Evolutionary conservation across 2,329 filamentous ascomycete species (phyloP).

Genomic region (Claviceps sp.): DNA sequence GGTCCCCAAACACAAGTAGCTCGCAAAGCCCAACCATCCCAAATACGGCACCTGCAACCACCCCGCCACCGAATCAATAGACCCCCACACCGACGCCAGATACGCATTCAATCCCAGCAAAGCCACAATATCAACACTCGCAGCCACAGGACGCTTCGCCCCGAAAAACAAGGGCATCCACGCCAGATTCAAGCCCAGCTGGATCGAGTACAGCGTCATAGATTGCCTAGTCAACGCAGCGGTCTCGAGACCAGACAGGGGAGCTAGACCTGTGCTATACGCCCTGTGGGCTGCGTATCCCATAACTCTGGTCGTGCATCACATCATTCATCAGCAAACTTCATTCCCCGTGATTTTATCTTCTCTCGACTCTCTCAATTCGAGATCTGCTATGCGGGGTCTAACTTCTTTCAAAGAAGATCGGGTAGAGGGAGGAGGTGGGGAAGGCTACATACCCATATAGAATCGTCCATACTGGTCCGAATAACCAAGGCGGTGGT

Average conservation of each 20-base stretch:
- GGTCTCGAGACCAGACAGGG: slow-evolving; percentile 38
- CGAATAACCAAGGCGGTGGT: slow-evolving; percentile 49
- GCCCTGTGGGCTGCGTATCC: slow-evolving; percentile 80
- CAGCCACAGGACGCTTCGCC: slow-evolving; percentile 57
- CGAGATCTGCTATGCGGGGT: too few species aligned
- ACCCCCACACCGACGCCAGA: slow-evolving; percentile 61
- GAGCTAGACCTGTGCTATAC: slow-evolving; percentile 47
- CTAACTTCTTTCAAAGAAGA: too few species aligned
- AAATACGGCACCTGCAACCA: slow-evolving; percentile 72
- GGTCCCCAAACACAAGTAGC: slow-evolving; percentile 62
- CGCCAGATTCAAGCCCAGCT: slow-evolving; percentile 70
- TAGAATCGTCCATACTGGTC: slow-evolving; percentile 52
- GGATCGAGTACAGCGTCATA: slow-evolving; percentile 68
- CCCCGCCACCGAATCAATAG: slow-evolving; percentile 58
- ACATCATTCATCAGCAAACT: neutral
- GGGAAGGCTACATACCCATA: slow-evolving; percentile 32
- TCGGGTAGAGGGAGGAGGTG: too few species aligned
- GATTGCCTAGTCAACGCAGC: slow-evolving; percentile 49
- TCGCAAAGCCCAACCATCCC: slow-evolving; percentile 76
- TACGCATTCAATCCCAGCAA: slow-evolving; percentile 61
- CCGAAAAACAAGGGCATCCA: slow-evolving; percentile 94
- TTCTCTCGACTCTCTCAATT: too few species aligned
- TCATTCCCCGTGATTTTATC: too few species aligned
- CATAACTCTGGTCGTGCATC: slow-evolving; percentile 43
- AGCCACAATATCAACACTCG: slow-evolving; percentile 60